Evolutionary conservation across 345 rosid species (phyloP).

Genomic region (Mallotus nudiflorus): DNA sequence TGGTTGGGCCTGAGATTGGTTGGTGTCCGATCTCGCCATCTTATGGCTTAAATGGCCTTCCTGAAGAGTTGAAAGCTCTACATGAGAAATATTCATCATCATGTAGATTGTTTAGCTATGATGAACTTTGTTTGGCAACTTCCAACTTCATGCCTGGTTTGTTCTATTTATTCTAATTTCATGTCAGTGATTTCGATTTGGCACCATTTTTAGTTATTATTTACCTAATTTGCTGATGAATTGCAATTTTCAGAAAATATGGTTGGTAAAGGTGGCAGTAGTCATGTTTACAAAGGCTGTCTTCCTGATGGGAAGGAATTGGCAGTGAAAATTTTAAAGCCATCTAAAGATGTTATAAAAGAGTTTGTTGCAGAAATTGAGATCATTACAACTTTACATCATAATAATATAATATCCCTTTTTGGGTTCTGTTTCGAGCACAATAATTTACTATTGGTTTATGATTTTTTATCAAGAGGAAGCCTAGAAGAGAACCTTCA

Average conservation of each 20-base stretch:
- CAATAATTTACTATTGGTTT: constrained; percentile 67
- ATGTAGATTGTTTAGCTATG: constrained; percentile 77
- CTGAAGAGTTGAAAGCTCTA: constrained; percentile 63
- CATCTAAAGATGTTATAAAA: constrained; percentile 59
- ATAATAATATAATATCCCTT: constrained; percentile 79
- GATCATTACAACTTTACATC: constrained; percentile 66
- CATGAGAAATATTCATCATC: constrained; percentile 69
- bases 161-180: constrained; percentile 10
- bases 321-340: constrained; percentile 86
- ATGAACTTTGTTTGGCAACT: constrained; percentile 72
- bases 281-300: constrained; percentile 81
- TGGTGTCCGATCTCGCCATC: constrained; percentile 47
- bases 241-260: constrained; percentile 62
- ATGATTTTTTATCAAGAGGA: constrained; percentile 86
- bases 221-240: constrained; percentile 7
- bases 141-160: constrained; percentile 69
- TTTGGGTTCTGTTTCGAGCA: constrained; percentile 81
- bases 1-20: constrained; percentile 33
- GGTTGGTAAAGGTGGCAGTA: constrained; percentile 93
- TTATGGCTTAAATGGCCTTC: constrained; percentile 36
- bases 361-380: constrained; percentile 84
- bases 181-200: neutral
- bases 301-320: constrained; percentile 86
- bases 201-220: neutral
- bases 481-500: constrained; percentile 94